A percentile compares a stretch with the other conserved stretches of the same genome.
Conservation (phyloP, 768 basidiomycete genomes). For the Porpolomopsis calyptriformis region DNA sequence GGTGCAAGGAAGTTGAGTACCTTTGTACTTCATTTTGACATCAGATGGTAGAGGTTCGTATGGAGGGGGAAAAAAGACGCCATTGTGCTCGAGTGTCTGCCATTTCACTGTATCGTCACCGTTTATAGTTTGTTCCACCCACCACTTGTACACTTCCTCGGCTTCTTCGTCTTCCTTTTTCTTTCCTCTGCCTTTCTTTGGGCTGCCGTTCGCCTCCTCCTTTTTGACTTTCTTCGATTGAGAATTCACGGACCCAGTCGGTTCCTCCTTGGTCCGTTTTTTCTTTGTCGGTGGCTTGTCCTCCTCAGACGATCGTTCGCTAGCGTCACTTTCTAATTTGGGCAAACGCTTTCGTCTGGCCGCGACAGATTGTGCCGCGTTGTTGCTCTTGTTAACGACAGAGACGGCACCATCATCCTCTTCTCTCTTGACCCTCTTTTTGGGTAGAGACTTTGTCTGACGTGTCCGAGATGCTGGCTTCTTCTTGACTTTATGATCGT, state of each 20-base stretch:
- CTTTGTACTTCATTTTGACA: conserved; percentile 93
- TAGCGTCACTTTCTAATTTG: conserved; percentile 42
- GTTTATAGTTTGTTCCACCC: conserved; percentile 60
- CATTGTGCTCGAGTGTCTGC: conserved; percentile 90
- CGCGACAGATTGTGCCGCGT: conserved; percentile 26
- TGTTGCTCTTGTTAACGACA: conserved; percentile 25
- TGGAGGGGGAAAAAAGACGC: conserved; percentile 91
- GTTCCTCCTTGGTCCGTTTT: conserved; percentile 28
- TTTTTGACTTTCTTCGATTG: conserved; percentile 46
- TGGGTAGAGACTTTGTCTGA: conserved; percentile 41
- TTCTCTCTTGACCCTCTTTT: conserved; percentile 58
- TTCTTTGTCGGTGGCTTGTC: conserved; percentile 36
- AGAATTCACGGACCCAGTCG: conserved; percentile 28
- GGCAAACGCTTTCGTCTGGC: conserved; percentile 32
- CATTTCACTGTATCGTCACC: conserved; percentile 80
- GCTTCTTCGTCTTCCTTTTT: conserved; percentile 59
- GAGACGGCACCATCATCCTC: conserved; percentile 18
- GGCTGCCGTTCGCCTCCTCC: conserved; percentile 24
- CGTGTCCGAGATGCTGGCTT: conserved; percentile 23
- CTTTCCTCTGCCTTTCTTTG: conserved; percentile 33
- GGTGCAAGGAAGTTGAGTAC: conserved; percentile 32
- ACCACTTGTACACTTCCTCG: conserved; percentile 75
- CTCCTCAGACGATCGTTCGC: conserved; percentile 27
- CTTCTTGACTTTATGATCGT: conserved; percentile 38
- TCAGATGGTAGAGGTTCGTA: conserved; percentile 75